phyloP scores from a whole-genome alignment of 2,329 filamentous ascomycete species.

The Nothopassalora personata region DNA sequence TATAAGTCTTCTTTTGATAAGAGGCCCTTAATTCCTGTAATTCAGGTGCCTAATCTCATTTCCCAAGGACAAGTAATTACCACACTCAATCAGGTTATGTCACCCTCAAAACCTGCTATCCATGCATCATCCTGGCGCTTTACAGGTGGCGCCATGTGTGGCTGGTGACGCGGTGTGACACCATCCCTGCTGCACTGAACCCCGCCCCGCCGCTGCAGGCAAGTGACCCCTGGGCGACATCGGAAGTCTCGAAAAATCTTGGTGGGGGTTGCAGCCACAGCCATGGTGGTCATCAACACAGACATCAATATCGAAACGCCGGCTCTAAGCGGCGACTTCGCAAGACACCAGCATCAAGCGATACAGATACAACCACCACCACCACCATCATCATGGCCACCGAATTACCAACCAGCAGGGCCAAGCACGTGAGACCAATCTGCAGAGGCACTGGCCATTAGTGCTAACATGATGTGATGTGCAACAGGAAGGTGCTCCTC shows the following conservation, averaged over 20 bases:
- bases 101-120: too few species aligned
- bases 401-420: constrained; percentile 1
- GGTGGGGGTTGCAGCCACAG: neutral
- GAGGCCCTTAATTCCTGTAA: too few species aligned
- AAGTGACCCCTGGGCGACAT: neutral
- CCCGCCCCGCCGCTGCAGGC: neutral
- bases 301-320: constrained; percentile 5
- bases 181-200: neutral
- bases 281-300: neutral
- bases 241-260: neutral
- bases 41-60: too few species aligned
- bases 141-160: neutral
- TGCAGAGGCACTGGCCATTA: neutral
- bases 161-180: neutral
- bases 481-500: constrained; percentile 42
- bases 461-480: neutral
- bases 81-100: too few species aligned
- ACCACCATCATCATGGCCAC: constrained; percentile 3
- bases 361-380: neutral
- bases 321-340: neutral
- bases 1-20: too few species aligned
- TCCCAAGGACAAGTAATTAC: too few species aligned
- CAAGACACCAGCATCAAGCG: neutral
- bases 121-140: too few species aligned
- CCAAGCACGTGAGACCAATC: neutral